Base-by-base conservation (phyloP, 2,329 filamentous ascomycete species). In the Fusarium nurragi region DNA sequence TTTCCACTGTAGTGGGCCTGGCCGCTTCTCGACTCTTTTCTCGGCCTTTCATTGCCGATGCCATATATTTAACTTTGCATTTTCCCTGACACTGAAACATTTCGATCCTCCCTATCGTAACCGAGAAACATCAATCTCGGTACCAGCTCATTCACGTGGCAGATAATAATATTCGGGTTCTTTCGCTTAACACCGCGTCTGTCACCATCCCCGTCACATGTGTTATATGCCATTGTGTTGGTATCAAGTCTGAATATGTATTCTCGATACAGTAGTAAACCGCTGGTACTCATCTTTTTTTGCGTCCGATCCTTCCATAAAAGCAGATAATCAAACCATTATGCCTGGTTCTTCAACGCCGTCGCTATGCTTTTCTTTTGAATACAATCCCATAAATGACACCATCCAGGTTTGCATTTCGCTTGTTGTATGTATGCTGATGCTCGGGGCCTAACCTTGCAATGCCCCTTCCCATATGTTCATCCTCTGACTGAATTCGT, bases 321-420 rank as follows among this genome's bases (percentile, higher is more conserved):
- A 30, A 46, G 19, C 37, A 41, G 26, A 32, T 57, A 57, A 54
- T 32, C 50, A 55, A 60, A 45, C 40, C 43, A 21, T 51, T 34
- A 23, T 36, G 22, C 23, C 25, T 55, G 30, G 23, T 44, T 49
- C 48, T 57, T 56, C 34, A 69, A 69, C 66, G 66, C 66, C 66
- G 37, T 69, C 66, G 66, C 66, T 69, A 67, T 69, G 66, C 60
- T 51, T 58, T 34, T 34, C 32, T 34, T 34, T 49, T 52, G 46
- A 64, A 64, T 51, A 54, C 21, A 48, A 48, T 39, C 22, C 36
- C 39, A 36, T 28, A 26, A 38, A 54, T 51, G 40, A 14, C 41
- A 32, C 49, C 49, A 34, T 16, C 22, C 23, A 13, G 51, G 23
- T 18, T 26, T 25, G 30, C 32, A 21, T 12, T 25, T 55, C 49